Base-by-base conservation (phyloP, 306 rosid genomes). In the Gastrolobium villosum region DNA sequence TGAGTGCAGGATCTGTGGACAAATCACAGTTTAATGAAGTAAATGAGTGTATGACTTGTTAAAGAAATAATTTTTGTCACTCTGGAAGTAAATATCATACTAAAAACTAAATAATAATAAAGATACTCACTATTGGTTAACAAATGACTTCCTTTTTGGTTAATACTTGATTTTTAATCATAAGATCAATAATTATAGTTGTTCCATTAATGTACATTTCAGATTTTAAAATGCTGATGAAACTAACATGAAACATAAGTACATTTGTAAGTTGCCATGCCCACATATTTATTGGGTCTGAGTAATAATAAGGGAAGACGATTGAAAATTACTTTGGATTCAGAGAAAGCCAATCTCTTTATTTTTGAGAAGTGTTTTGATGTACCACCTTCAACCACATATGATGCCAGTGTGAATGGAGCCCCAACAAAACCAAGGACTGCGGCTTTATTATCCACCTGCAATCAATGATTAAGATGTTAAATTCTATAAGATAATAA, bases 371-470 rank as follows among this genome's bases (percentile, higher is more conserved):
- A 95, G 83, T 95, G 91, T 77, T 95, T 95, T 4, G 99, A 95
- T 28, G 99, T 91, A 85, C 99, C 98, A 14, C 99, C 99, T 86
- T 95, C 99, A 32, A 95, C 99, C 72, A 95, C 99, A 44, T 95
- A 95, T 1, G 98, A 95, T 50, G 99, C 99, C 59, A 95, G 81
- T 77, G 99, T 95, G 72, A 95, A 95, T 1, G 99, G 99, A 80
- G 98, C 99, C 34, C 99, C 99, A 2, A 95, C 99, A 72, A 95
- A 95, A 74, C 99, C 98, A 52, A 95, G 90, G 70, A 93, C 98
- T 3, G 98, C 98, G 41, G 98, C 97, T 86, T 87, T 76, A 76
- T 90, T 90, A 87, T 87, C 92, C 65, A 95, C 97, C 99, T 95
- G 90, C 68, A 71, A 82, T 69, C 67, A 82, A 75, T 56, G 52